Conservation (phyloP, 1,139 yeast genomes). For the Debaryomyces sp. region DNA sequence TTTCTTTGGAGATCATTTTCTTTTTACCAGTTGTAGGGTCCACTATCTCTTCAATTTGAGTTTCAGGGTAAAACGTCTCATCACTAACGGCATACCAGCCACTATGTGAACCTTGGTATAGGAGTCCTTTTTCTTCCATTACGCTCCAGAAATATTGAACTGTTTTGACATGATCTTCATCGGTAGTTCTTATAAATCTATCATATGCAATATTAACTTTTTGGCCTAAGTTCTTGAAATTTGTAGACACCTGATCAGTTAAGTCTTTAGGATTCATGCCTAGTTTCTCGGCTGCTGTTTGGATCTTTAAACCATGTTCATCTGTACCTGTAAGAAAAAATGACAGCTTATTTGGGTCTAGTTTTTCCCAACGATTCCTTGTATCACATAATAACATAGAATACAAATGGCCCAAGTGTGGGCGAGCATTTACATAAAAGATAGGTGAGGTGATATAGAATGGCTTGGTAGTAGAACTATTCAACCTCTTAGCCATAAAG, state of each 20-base stretch:
- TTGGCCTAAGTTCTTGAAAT: conserved; percentile 65
- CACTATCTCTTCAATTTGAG: conserved; percentile 58
- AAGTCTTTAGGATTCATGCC: conserved; percentile 60
- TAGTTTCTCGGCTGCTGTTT: conserved; percentile 60
- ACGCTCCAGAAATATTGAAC: conserved; percentile 71
- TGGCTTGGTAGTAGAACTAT: conserved; percentile 25
- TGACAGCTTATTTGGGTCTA: conserved; percentile 38
- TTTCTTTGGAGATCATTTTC: conserved; percentile 63
- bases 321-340: conserved; percentile 91
- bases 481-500: conserved; percentile 5
- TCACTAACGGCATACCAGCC: conserved; percentile 98
- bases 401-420: conserved; percentile 93
- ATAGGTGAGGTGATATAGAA: conserved; percentile 86
- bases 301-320: conserved; percentile 94
- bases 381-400: conserved; percentile 86
- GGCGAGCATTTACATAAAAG: conserved; percentile 92
- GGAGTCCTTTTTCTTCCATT: conserved; percentile 60
- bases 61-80: conserved; percentile 89
- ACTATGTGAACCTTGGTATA: conserved; percentile 79
- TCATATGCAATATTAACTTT: conserved; percentile 61
- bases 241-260: conserved; percentile 69
- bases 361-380: conserved; percentile 69
- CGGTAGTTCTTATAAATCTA: conserved; percentile 90
- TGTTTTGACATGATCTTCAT: conserved; percentile 67
- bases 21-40: conserved; percentile 38